These are phyloP conservation scores for Eucalyptus erythrocorys DNA, from an alignment of 345 rosid species.

Conservation along the genomic window DNA sequence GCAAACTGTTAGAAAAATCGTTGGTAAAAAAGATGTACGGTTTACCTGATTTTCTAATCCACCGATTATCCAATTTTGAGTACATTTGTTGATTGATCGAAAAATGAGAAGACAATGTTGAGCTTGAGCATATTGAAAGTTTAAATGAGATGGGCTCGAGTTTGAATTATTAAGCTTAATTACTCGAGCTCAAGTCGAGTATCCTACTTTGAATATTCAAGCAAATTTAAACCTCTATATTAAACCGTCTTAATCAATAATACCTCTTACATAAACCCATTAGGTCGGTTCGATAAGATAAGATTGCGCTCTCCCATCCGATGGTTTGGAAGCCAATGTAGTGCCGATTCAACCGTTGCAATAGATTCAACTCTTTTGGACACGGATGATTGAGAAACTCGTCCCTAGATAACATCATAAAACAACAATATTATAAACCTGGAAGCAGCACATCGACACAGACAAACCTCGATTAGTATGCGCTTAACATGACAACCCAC, in stretches of 20 bases:
- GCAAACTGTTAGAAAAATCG: neutral
- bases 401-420: neutral
- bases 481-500: neutral
- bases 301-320: neutral
- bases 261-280: neutral
- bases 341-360: neutral
- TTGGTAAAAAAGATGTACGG: neutral
- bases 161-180: neutral
- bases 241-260: neutral
- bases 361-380: neutral
- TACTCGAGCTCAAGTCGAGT: neutral
- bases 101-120: neutral
- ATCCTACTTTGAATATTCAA: neutral
- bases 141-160: neutral
- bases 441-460: neutral
- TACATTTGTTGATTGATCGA: neutral
- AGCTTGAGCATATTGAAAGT: neutral
- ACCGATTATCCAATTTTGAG: accelerated
- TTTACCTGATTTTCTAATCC: neutral
- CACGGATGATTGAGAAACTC: neutral
- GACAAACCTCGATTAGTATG: neutral
- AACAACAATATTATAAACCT: neutral
- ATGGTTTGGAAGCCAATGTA: neutral
- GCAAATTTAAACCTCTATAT: neutral
- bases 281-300: neutral